Conservation (phyloP, 106 monocot genomes). For the Dioscorea zingiberensis region DNA sequence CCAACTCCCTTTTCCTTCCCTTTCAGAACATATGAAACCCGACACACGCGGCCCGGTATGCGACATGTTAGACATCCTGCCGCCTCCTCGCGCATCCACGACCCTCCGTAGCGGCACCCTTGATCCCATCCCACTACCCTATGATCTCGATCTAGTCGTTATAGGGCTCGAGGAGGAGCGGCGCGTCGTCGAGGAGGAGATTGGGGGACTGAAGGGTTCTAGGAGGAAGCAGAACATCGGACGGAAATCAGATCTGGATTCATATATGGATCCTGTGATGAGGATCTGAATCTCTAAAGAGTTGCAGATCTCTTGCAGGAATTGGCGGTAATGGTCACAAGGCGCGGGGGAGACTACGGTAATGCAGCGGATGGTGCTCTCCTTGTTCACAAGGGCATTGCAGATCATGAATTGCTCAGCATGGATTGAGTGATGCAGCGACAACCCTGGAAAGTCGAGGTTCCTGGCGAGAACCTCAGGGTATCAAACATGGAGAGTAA, state of each 20-base stretch:
- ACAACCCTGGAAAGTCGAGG: constrained; percentile 79
- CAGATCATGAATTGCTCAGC: constrained; percentile 88
- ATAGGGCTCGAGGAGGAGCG: constrained; percentile 69
- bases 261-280: constrained; percentile 48
- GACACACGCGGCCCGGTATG: constrained; percentile 73
- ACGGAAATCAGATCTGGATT: constrained; percentile 26
- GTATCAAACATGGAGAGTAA: too few relatives aligned
- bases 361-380: constrained; percentile 43
- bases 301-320: constrained; percentile 79
- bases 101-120: constrained; percentile 15
- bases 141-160: constrained; percentile 14
- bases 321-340: constrained; percentile 96
- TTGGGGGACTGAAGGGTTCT: constrained; percentile 77
- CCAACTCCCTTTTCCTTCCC: too few relatives aligned
- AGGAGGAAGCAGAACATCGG: constrained; percentile 61
- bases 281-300: constrained; percentile 51
- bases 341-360: constrained; percentile 76
- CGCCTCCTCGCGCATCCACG: constrained; percentile 32
- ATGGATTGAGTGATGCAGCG: constrained; percentile 91
- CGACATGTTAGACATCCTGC: constrained; percentile 59
- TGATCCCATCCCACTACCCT: constrained; percentile 17
- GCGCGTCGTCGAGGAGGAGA: constrained; percentile 47
- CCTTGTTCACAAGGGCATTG: constrained; percentile 43
- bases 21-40: too few relatives aligned
- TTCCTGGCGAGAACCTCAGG: too few relatives aligned